A percentile compares a stretch with the other conserved stretches of the same genome.
Evolutionary conservation across 768 basidiomycete species (phyloP).

Genomic region (Mycena pura): DNA sequence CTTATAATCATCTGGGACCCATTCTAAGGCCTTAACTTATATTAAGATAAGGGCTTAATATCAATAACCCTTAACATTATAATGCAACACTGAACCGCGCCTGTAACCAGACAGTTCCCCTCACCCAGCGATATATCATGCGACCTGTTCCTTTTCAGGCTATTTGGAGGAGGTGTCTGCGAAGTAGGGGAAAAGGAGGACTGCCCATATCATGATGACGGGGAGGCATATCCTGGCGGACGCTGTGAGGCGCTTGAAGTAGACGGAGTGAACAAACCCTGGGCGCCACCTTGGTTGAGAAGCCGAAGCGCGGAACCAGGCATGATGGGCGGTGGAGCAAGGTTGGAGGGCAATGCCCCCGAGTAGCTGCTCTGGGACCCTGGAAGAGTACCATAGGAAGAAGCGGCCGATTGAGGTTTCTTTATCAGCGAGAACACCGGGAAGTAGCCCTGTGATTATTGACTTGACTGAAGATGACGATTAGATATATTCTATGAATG

Average conservation of each 20-base stretch:
- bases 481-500: no score
- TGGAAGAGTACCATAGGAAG: conserved; percentile 64
- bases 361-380: conserved; percentile 54
- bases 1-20: no score
- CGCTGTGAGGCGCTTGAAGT: conserved; percentile 64
- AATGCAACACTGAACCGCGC: no score
- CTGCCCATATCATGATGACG: conserved; percentile 58
- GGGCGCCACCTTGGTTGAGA: conserved; percentile 84
- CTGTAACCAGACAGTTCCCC: no score
- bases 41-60: no score
- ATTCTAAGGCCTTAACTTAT: no score
- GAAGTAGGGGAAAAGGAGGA: conserved; percentile 54
- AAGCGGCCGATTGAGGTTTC: conserved; percentile 75
- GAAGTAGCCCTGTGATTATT: no score
- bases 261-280: conserved; percentile 86
- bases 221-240: conserved; percentile 58
- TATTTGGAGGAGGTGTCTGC: conserved; percentile 58
- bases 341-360: conserved; percentile 53
- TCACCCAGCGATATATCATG: no score
- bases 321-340: conserved; percentile 86
- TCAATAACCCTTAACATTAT: no score
- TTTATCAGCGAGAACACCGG: no score
- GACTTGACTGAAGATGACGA: no score
- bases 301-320: conserved; percentile 86
- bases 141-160: conserved; percentile 68